Percentiles rank a stretch among this genome's conserved stretches.
phyloP scores from a whole-genome alignment of 2,329 filamentous ascomycete genomes.

The Cytospora mali region DNA sequence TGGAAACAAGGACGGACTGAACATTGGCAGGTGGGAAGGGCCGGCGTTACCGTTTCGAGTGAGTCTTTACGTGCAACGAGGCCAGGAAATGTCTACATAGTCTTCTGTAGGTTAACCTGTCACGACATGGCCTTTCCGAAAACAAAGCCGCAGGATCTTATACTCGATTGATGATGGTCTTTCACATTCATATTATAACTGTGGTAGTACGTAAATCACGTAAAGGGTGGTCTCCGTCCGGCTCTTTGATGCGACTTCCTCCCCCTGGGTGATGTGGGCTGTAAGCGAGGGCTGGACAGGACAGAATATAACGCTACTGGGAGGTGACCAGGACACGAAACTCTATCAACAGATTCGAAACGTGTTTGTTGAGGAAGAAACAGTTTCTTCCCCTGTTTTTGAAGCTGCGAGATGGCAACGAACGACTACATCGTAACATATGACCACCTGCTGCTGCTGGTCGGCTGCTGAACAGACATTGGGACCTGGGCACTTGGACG shows the following conservation, averaged over 20 bases:
- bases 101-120: constrained; percentile 17
- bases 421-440: too few relatives aligned
- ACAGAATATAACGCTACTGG: background rate
- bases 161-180: background rate
- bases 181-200: background rate
- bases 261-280: background rate
- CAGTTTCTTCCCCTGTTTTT: too few relatives aligned
- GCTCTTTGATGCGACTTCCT: background rate
- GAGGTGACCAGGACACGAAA: background rate
- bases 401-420: too few relatives aligned
- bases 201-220: too few relatives aligned
- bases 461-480: too few relatives aligned
- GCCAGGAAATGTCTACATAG: constrained; percentile 18
- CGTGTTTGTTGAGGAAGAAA: background rate
- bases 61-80: constrained; percentile 20
- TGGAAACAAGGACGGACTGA: constrained; percentile 14
- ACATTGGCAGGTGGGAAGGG: constrained; percentile 16
- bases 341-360: background rate
- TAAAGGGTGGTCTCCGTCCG: too few relatives aligned
- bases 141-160: background rate
- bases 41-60: constrained; percentile 23
- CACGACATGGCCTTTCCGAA: constrained; percentile 12
- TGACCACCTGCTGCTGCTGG: too few relatives aligned
- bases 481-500: too few relatives aligned
- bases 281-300: background rate